phyloP scores from a whole-genome alignment of 176 grass and related monocot species.

The Stipa capillata region DNA sequence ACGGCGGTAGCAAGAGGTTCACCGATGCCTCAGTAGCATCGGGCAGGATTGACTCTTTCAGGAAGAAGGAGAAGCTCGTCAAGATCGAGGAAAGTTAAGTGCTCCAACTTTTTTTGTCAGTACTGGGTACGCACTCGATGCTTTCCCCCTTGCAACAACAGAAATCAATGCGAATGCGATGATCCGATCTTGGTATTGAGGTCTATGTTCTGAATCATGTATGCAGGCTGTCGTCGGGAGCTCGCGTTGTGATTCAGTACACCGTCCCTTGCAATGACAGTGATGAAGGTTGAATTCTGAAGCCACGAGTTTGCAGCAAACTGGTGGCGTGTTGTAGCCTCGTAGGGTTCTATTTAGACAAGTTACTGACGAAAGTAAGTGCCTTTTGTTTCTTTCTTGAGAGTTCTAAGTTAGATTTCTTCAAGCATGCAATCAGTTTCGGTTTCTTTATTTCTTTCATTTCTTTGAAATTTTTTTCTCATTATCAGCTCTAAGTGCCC shows the following conservation, averaged over 20 bases:
- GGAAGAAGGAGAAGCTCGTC: conserved; percentile 67
- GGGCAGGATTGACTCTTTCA: conserved; percentile 49
- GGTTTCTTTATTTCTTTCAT: not conserved
- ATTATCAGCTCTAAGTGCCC: not conserved
- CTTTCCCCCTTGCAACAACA: not conserved
- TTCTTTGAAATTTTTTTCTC: not conserved
- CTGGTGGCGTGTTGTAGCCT: not conserved
- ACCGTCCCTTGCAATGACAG: conserved; percentile 48
- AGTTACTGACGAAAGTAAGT: not conserved
- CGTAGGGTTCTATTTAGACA: not conserved
- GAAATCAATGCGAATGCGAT: not conserved
- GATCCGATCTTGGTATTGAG: conserved; percentile 15
- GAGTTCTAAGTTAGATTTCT: conserved; percentile 16
- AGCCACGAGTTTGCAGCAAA: not conserved
- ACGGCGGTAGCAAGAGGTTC: conserved; percentile 51
- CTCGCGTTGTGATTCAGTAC: conserved; percentile 76
- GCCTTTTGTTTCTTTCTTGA: not conserved
- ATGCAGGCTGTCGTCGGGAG: conserved; percentile 79
- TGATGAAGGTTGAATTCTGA: conserved; percentile 29
- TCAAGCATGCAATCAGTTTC: not conserved
- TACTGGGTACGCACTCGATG: conserved; percentile 39
- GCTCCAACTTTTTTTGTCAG: conserved; percentile 31
- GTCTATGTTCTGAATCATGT: not conserved
- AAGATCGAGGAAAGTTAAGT: conserved; percentile 97
- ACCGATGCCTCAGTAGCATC: not conserved